Evolutionary conservation across 2,329 filamentous ascomycete species (phyloP).

Genomic region (Rhexocercosporidium sp.): DNA sequence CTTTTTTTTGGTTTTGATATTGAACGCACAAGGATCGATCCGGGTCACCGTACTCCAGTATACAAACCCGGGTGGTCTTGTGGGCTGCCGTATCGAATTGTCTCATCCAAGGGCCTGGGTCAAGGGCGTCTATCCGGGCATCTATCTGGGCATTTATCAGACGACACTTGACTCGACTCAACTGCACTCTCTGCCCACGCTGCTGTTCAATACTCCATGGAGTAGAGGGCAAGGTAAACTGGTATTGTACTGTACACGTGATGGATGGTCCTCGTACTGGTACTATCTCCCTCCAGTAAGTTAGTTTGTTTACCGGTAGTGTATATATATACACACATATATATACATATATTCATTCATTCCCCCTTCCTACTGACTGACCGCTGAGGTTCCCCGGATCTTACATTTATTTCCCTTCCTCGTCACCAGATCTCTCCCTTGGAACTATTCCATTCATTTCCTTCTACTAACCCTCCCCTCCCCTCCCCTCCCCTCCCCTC

Average conservation of each 20-base stretch:
- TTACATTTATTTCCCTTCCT: background rate
- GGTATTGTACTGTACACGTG: too few relatives aligned
- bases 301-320: slow-evolving; percentile 2
- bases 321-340: too few relatives aligned
- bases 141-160: too few relatives aligned
- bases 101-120: too few relatives aligned
- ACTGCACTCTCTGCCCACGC: too few relatives aligned
- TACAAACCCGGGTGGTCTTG: background rate
- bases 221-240: background rate
- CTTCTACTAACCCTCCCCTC: background rate
- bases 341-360: too few relatives aligned
- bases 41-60: background rate
- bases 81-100: slow-evolving; percentile 21
- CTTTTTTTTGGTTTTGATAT: slow-evolving; percentile 23
- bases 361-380: too few relatives aligned
- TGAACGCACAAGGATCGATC: slow-evolving; percentile 6
- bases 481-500: background rate
- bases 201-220: background rate
- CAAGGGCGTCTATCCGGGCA: too few relatives aligned
- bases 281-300: background rate
- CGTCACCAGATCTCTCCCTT: background rate
- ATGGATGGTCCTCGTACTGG: too few relatives aligned
- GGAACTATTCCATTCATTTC: background rate
- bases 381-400: background rate
- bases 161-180: too few relatives aligned